These are phyloP conservation scores for Lactarius sp. DNA, from an alignment of 768 basidiomycete species.

Conservation along the genomic window DNA sequence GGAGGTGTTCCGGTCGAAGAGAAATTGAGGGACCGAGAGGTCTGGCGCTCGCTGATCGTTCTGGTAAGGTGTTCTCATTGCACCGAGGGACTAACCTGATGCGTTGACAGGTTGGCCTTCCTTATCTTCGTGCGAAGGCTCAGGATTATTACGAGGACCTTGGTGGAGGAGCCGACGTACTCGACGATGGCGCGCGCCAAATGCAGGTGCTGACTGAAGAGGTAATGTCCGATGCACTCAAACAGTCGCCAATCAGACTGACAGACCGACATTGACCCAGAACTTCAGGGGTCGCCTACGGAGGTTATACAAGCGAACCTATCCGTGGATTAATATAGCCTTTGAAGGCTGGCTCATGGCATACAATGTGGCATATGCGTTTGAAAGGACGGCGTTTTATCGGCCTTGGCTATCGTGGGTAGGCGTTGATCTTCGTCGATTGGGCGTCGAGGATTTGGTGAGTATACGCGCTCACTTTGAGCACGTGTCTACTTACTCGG, in stretches of 20 bases:
- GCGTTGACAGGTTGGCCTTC: slow-evolving; percentile 65
- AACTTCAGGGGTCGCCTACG: slow-evolving; percentile 50
- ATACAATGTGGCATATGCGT: slow-evolving; percentile 87
- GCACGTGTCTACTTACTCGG: slow-evolving; percentile 15
- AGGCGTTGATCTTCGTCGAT: slow-evolving; percentile 74
- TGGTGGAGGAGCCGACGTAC: slow-evolving; percentile 75
- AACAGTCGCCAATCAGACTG: slow-evolving; percentile 4
- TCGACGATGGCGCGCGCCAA: slow-evolving; percentile 46
- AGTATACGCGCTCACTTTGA: slow-evolving; percentile 29
- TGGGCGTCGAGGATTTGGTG: slow-evolving; percentile 76
- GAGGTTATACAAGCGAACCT: slow-evolving; percentile 61
- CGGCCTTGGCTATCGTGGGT: slow-evolving; percentile 90
- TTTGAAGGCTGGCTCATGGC: slow-evolving; percentile 80
- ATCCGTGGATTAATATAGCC: slow-evolving; percentile 75
- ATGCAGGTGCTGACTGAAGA: slow-evolving; percentile 47
- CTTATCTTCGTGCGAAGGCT: slow-evolving; percentile 84
- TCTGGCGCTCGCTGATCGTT: slow-evolving; percentile 72
- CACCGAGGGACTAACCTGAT: not conserved
- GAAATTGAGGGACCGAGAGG: slow-evolving; percentile 58
- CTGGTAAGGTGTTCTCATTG: slow-evolving; percentile 49
- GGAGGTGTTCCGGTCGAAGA: slow-evolving; percentile 62
- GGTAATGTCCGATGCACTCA: slow-evolving; percentile 35
- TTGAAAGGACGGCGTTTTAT: slow-evolving; percentile 80
- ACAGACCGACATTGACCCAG: slow-evolving; percentile 32
- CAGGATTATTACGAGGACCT: slow-evolving; percentile 88